Evolutionary conservation across 805 yeast genomes (phyloP), one percentile per base, ranked within the genome.

Genomic region (Myxozyma lipomycoides): DNA sequence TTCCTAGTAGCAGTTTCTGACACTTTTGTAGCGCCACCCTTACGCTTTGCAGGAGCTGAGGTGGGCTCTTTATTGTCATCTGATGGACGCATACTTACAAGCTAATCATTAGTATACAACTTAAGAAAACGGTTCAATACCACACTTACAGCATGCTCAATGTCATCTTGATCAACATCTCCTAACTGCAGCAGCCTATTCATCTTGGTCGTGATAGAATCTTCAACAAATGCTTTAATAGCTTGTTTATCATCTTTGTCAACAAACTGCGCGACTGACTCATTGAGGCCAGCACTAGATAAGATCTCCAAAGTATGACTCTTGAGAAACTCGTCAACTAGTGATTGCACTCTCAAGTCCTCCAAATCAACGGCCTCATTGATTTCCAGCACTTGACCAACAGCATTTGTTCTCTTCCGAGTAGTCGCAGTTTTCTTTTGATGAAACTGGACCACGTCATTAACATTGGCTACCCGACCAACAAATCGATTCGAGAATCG

Each of bases 401-500:
- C 34, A n/a, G 38, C 24, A 36, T 46, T 54, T 42, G 18, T 49
- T 41, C 32, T 40, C 37, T 24, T 46, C 15, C 45, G 23, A 22
- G 49, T 48, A 50, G 63, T 34, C 32, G 58, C 49, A 41, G 73
- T 65, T 62, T 73, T 72, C 57, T 75, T 78, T 28, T 28, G 32
- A 62, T 79, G 78, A 64, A 85, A 84, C 42, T 80, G 82, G 2
- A 91, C 78, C 6, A 90, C 86, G 61, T 89, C 95, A 61, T 86
- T 83, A n/a, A 83, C 80, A 65, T 93, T 93, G 3, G 98, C 98
- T 1, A 91, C 93, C 55, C 74, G 75, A 0, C 96, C 96, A 4
- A 86, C 95, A 72, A 91, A 93, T 61, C 87, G 72, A 62, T 90
- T 88, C 15, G 96, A 87, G 56, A 93, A 87, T 56, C 96, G 71